Evolutionary conservation across 2,329 filamentous ascomycete genomes (phyloP).

Genomic region (Ophiostoma novo-ulmi): DNA sequence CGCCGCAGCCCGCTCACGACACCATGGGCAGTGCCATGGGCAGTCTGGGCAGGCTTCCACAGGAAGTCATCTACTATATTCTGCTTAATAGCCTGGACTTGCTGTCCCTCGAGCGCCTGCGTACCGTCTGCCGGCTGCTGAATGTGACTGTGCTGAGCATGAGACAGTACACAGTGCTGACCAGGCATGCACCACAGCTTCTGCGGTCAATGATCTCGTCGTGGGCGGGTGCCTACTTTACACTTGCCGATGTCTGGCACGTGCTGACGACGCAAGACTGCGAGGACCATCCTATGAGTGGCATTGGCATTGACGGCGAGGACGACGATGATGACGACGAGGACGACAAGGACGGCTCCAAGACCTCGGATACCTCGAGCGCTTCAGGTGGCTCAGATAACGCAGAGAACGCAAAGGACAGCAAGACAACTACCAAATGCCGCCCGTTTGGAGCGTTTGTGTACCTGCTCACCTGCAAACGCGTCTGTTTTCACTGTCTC

Average conservation of each 20-base stretch:
- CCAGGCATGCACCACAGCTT: neutral
- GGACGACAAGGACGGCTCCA: neutral
- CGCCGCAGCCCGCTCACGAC: neutral
- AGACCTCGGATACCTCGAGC: no score
- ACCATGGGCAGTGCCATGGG: neutral
- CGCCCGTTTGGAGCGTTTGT: neutral
- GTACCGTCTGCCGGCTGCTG: neutral
- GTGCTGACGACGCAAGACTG: neutral
- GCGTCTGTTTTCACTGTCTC: neutral
- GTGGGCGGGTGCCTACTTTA: neutral
- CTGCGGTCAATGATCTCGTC: neutral
- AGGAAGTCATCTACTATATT: neutral
- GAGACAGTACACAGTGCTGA: neutral
- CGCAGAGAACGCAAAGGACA: no score
- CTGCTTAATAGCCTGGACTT: neutral
- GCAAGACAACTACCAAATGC: neutral
- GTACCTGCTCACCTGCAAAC: neutral
- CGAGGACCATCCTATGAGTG: neutral
- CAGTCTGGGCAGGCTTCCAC: neutral
- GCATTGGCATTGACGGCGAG: neutral
- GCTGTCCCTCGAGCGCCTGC: neutral
- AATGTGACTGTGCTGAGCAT: neutral
- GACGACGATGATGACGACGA: neutral
- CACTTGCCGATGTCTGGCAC: neutral
- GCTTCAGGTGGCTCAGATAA: no score